These are phyloP conservation scores for Bidens hawaiensis DNA, from an alignment of 140 eudicot species.

Conservation along the genomic window DNA sequence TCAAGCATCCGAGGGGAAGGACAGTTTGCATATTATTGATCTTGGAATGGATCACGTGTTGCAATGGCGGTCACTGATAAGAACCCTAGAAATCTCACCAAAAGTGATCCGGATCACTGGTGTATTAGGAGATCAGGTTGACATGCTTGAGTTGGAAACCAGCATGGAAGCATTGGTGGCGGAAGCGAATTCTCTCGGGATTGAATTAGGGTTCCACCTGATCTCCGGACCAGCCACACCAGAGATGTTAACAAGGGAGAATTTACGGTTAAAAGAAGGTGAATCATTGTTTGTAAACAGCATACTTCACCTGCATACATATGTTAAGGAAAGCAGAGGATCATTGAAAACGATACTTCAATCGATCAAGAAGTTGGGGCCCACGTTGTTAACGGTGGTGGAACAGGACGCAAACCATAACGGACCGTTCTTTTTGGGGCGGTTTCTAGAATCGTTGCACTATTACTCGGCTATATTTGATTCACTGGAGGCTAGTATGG, in stretches of 20 bases:
- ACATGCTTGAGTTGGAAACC: conserved; percentile 29
- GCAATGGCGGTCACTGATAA: conserved; percentile 61
- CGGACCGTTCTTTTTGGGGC: conserved; percentile 75
- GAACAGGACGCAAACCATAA: conserved; percentile 89
- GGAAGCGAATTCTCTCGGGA: conserved; percentile 43
- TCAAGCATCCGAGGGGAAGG: conserved; percentile 40
- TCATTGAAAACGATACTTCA: conserved; percentile 59
- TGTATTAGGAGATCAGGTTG: conserved; percentile 40
- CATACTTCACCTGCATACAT: conserved; percentile 58
- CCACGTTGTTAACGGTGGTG: conserved; percentile 56
- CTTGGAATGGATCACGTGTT: conserved; percentile 57
- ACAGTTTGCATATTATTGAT: conserved; percentile 51
- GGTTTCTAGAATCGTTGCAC: conserved; percentile 75
- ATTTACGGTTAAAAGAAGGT: conserved; percentile 38
- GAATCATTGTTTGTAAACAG: conserved; percentile 58
- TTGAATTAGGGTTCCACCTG: conserved; percentile 31
- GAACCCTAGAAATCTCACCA: conserved; percentile 26
- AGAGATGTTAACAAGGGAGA: conserved; percentile 41
- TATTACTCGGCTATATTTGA: conserved; percentile 81
- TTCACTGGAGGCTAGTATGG: conserved; percentile 58
- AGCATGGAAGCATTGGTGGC: conserved; percentile 28
- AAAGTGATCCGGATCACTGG: conserved; percentile 56
- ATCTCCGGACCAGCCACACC: conserved; percentile 44
- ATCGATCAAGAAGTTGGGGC: conserved; percentile 53
- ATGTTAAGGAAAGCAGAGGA: conserved; percentile 63